phyloP scores from a whole-genome alignment of 2,329 filamentous ascomycete species.

The Aspergillus pseudonomiae region DNA sequence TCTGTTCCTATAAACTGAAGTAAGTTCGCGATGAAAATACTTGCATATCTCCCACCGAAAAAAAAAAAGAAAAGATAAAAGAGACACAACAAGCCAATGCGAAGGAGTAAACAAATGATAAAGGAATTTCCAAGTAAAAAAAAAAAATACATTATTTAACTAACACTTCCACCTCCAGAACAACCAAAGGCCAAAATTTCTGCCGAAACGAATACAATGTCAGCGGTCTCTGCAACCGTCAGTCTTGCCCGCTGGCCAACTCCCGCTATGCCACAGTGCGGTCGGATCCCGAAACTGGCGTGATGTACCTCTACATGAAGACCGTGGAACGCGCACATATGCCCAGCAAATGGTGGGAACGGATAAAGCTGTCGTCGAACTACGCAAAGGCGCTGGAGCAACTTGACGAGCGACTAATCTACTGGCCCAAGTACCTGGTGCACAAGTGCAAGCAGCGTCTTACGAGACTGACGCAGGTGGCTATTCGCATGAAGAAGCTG shows the following conservation, averaged over 20 bases:
- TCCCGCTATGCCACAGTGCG: slow-evolving; percentile 90
- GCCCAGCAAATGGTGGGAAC: slow-evolving; percentile 92
- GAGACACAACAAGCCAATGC: not conserved
- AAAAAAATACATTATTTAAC: slow-evolving; percentile 11
- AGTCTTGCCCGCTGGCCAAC: slow-evolving; percentile 89
- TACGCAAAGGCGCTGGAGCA: slow-evolving; percentile 87
- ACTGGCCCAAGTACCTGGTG: slow-evolving; percentile 90
- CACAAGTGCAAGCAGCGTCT: slow-evolving; percentile 97
- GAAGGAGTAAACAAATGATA: not conserved
- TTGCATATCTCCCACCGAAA: not conserved
- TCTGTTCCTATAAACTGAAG: slow-evolving; percentile 95
- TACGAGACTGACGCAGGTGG: slow-evolving; percentile 88
- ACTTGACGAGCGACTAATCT: slow-evolving; percentile 82
- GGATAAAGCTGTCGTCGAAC: slow-evolving; percentile 85
- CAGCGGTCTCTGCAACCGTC: slow-evolving; percentile 78
- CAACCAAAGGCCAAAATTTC: slow-evolving; percentile 85
- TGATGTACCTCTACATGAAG: slow-evolving; percentile 96
- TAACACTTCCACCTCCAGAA: slow-evolving; percentile 51
- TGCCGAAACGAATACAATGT: slow-evolving; percentile 95
- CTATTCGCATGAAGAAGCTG: slow-evolving; percentile 73
- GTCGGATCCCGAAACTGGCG: slow-evolving; percentile 75
- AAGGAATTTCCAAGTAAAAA: not conserved
- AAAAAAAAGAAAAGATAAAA: not conserved
- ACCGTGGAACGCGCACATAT: slow-evolving; percentile 85
- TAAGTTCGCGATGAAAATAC: slow-evolving; percentile 46